Base-by-base conservation (phyloP, 108 stramenopile genomes). In the Parmales sp. region DNA sequence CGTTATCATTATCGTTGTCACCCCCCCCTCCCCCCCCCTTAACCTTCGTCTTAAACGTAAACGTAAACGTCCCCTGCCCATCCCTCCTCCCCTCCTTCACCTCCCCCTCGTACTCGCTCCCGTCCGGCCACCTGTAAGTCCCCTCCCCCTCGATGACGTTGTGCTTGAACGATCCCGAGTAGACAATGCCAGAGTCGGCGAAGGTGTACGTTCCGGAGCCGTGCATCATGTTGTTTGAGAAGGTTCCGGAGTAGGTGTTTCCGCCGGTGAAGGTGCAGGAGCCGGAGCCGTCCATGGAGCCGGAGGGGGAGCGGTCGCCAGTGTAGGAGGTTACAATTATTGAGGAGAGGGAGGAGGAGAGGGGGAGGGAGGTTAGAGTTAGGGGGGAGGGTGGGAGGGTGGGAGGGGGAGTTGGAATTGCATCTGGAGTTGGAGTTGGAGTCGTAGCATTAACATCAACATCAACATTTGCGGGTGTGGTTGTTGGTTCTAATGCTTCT, bases 81-180 rank as follows among this genome's bases (percentile, higher is more conserved):
- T 60, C 36, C 54, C 20, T 60, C 54, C 28, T 26, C 20, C 54
- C 54, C 3, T 60, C 54, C 28, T 60, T 60, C 7, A 60, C 54
- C 26, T 60, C 54, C 31, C 54, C 54, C 4, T 28, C 7, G 28
- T 60, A 60, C 7, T 5, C 18, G 0, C 8, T 13, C 4, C 2
- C 18, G 54, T 60, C 54, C 7, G 13, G 13, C 54, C 54, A 60
- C 26, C 11, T 60, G 28, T 60, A 60, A 60, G 3, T 29, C 26
- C 54, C 54, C 3, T 5, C 28, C 2, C 54, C 54, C 28, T 28
- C 36, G 13, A 60, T 60, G 13, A 13, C 2, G 54, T 60, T 60
- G 28, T 60, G 36, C 29, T 13, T 34, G 54, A 60, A 60, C 29
- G 13, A 13, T 34, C 54, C 54, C 4, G 3, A 6, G 16, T 60